phyloP scores from a whole-genome alignment of 2,329 filamentous ascomycete species.

The Aspergillus vadensis region DNA sequence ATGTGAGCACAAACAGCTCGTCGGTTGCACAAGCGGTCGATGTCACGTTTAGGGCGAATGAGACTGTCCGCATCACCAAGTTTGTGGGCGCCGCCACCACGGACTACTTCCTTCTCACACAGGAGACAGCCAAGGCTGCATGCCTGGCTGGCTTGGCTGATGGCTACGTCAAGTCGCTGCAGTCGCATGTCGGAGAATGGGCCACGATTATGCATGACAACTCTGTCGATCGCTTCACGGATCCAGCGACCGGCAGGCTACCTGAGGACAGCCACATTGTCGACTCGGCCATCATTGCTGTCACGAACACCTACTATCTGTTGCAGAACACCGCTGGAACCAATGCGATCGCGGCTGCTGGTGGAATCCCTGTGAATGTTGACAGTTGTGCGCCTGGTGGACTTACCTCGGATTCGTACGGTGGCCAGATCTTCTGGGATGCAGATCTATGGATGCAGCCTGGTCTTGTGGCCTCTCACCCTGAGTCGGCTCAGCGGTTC shows the following conservation, averaged over 20 bases:
- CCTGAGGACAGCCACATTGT: slow-evolving; percentile 59
- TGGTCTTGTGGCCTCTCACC: slow-evolving; percentile 64
- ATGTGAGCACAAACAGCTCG: slow-evolving; percentile 60
- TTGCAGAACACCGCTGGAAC: slow-evolving; percentile 54
- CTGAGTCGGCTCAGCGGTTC: slow-evolving; percentile 63
- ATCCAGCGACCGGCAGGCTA: slow-evolving; percentile 59
- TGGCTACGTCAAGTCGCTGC: slow-evolving; percentile 59
- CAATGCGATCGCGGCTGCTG: slow-evolving; percentile 55
- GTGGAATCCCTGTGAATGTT: slow-evolving; percentile 56
- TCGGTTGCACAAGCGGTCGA: slow-evolving; percentile 65
- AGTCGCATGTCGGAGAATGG: slow-evolving; percentile 65
- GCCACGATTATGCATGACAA: slow-evolving; percentile 59
- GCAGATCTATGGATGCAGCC: slow-evolving; percentile 70
- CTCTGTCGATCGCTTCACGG: slow-evolving; percentile 64
- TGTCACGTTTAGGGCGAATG: slow-evolving; percentile 55
- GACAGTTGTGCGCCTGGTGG: slow-evolving; percentile 70
- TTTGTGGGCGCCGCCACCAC: slow-evolving; percentile 69
- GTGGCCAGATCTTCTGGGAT: slow-evolving; percentile 67
- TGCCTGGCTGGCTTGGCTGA: slow-evolving; percentile 51
- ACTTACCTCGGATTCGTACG: slow-evolving; percentile 67
- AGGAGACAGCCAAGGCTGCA: slow-evolving; percentile 57
- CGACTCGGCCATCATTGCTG: slow-evolving; percentile 53
- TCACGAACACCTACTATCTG: slow-evolving; percentile 51
- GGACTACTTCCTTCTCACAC: slow-evolving; percentile 65
- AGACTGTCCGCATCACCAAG: slow-evolving; percentile 62